phyloP scores from a whole-genome alignment of 2,329 filamentous ascomycete species.

The Didymella sp. region DNA sequence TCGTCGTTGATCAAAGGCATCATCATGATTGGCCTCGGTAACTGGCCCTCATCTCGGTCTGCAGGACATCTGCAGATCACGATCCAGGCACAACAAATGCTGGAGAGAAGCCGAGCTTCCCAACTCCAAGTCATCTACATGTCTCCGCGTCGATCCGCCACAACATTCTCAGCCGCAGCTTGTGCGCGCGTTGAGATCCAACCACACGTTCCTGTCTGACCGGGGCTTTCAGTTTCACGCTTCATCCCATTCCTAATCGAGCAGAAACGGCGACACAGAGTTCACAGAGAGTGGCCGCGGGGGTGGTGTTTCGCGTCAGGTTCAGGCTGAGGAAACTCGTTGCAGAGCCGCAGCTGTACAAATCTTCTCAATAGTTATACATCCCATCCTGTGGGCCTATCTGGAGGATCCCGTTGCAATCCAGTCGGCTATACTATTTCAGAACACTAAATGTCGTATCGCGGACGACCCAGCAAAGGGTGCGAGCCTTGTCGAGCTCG shows the following conservation, averaged over 20 bases:
- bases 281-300: background rate
- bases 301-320: slow-evolving; percentile 7
- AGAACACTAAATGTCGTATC: slow-evolving; percentile 40
- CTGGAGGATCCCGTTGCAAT: background rate
- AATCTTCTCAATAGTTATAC: background rate
- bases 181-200: background rate
- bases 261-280: background rate
- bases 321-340: background rate
- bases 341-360: background rate
- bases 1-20: slow-evolving; percentile 3
- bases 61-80: slow-evolving; percentile 9
- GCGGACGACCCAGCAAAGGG: slow-evolving; percentile 47
- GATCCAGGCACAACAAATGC: slow-evolving; percentile 9
- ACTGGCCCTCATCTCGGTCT: slow-evolving; percentile 3
- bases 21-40: slow-evolving; percentile 13
- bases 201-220: background rate
- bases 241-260: background rate
- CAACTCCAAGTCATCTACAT: slow-evolving; percentile 5
- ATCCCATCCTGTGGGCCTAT: background rate
- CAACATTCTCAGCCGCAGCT: background rate
- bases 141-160: background rate
- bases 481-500: slow-evolving; percentile 44
- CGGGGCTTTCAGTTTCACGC: background rate
- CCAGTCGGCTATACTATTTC: background rate
- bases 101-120: slow-evolving; percentile 8